Evolutionary conservation across 2,329 filamentous ascomycete species (phyloP).

Genomic region (Neofusicoccum parvum): DNA sequence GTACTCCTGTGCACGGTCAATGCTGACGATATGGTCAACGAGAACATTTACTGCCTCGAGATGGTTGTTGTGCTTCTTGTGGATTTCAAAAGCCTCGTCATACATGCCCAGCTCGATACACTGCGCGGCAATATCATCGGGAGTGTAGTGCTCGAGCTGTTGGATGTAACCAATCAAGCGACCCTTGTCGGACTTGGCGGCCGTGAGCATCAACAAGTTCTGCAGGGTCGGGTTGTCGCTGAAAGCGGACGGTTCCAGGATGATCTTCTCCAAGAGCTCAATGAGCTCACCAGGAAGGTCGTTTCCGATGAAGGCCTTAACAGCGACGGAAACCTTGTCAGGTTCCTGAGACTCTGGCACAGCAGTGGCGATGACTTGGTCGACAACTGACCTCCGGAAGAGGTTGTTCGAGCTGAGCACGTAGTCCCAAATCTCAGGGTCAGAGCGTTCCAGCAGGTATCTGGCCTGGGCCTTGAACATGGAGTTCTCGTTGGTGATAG

Average conservation of each 20-base stretch:
- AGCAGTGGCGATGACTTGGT: constrained; percentile 94
- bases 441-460: constrained; percentile 88
- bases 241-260: constrained; percentile 98
- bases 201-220: constrained; percentile 94
- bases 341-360: constrained; percentile 92
- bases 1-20: constrained; percentile 93
- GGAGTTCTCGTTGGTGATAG: constrained; percentile 98
- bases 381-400: constrained; percentile 87
- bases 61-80: constrained; percentile 96
- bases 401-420: constrained; percentile 96
- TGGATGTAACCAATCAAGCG: constrained; percentile 97
- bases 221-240: constrained; percentile 96
- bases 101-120: constrained; percentile 94
- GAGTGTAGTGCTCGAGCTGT: constrained; percentile 82
- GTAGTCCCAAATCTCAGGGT: constrained; percentile 90
- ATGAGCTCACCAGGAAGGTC: constrained; percentile 94
- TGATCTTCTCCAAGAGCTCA: constrained; percentile 97
- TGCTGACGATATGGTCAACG: constrained; percentile 95
- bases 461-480: constrained; percentile 99
- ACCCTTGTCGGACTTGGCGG: constrained; percentile 92
- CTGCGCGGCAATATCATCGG: constrained; percentile 88
- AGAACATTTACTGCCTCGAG: constrained; percentile 85
- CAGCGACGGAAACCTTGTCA: constrained; percentile 90
- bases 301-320: constrained; percentile 86
- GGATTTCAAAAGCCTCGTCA: constrained; percentile 97